Base-by-base conservation (phyloP, 495 filamentous ascomycete species). In the Xylaria flabelliformis region DNA sequence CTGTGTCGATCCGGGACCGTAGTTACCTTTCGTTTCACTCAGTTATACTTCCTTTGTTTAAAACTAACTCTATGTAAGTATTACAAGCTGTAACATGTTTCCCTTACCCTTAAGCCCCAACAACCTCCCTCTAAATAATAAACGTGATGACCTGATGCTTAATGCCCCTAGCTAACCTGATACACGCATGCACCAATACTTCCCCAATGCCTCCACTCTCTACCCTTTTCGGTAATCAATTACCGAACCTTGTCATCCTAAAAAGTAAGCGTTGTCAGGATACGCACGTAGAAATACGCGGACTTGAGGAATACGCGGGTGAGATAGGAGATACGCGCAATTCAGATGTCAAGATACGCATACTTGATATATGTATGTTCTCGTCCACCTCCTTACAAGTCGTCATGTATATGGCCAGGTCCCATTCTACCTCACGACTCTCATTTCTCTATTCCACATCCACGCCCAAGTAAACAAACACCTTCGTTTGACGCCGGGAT, bases 211-310 rank as follows among this genome's bases (percentile, higher is more conserved):
- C 46, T 50, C 46, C 46, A n/a, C 46, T 21, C 46, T 50, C 46
- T 50, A n/a, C 46, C 46, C 46, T 50, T 50, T 50, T n/a, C 46
- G 46, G 46, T n/a, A 50, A 50, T 50, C 46, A 50, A 50, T 50
- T 50, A 50, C 46, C 46, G 46, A 50, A 50, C 46, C 46, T 50
- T 50, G 19, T 8, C 21, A 50, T 50, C 3, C 19, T 50, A 50
- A 50, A 50, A 50, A 50, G 19, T 50, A n/a, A n/a, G 46, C 46
- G 46, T 50, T 50, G 46, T 50, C 46, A 50, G 5, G 46, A n/a
- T 50, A 50, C 19, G 46, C 46, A 50, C 46, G 46, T 50, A 19
- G 19, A 21, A 50, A 50, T 50, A 50, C 46, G 46, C 46, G 46
- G 46, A 50, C 46, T 50, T 50, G 46, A 50, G 46, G 46, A 50